Conservation (phyloP, 2,329 filamentous ascomycete species). For the Phyllachora maydis region DNA sequence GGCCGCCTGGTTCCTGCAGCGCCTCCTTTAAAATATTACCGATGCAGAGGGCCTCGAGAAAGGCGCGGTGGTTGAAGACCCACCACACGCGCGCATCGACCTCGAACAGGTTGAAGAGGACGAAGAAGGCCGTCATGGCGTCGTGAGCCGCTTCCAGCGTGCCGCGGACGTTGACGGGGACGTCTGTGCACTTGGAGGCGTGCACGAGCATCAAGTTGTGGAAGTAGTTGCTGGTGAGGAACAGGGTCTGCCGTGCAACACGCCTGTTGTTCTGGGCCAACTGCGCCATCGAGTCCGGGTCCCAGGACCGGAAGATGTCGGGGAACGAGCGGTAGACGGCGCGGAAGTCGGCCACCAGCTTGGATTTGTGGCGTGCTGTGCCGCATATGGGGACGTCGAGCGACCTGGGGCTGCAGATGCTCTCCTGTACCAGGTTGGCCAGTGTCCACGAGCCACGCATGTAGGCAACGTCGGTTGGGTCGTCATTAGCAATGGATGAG, state of each 20-base stretch:
- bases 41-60: constrained; percentile 55
- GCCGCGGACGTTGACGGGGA: constrained; percentile 43
- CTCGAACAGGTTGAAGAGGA: constrained; percentile 48
- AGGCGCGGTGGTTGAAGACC: constrained; percentile 67
- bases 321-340: constrained; percentile 56
- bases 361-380: constrained; percentile 46
- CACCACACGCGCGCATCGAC: constrained; percentile 63
- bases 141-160: constrained; percentile 59
- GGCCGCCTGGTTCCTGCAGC: constrained; percentile 19
- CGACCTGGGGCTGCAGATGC: constrained; percentile 53
- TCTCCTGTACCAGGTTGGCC: constrained; percentile 59
- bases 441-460: constrained; percentile 61
- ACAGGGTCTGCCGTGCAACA: constrained; percentile 53
- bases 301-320: constrained; percentile 46
- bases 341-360: constrained; percentile 48
- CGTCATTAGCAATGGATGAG: constrained; percentile 31
- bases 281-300: constrained; percentile 34
- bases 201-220: constrained; percentile 68
- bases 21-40: constrained; percentile 35
- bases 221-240: constrained; percentile 64
- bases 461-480: constrained; percentile 48
- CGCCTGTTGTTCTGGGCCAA: constrained; percentile 40
- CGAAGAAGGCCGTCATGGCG: constrained; percentile 54
- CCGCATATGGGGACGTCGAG: constrained; percentile 52
- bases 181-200: constrained; percentile 43